Evolutionary conservation across 352 stramenopile species (phyloP).

Genomic region (Globisporangium ultimum): DNA sequence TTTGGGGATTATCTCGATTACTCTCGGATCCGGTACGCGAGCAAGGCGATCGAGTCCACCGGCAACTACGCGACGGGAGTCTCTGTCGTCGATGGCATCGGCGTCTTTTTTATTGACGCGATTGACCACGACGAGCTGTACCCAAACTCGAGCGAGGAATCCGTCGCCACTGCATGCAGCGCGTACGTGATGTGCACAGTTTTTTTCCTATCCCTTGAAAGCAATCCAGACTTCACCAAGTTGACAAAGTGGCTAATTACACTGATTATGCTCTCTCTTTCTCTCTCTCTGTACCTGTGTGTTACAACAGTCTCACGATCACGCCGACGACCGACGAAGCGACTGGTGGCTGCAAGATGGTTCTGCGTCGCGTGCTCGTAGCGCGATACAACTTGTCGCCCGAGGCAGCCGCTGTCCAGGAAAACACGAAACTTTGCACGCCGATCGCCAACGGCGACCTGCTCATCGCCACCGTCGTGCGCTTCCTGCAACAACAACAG

Average conservation of each 20-base stretch:
- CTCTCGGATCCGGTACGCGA: conserved; percentile 26
- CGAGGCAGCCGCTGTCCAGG: conserved; percentile 20
- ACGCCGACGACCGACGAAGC: conserved; percentile 20
- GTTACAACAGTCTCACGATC: conserved; percentile 8
- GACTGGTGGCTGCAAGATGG: conserved; percentile 13
- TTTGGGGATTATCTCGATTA: conserved; percentile 18
- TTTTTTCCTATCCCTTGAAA: not conserved
- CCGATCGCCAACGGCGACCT: conserved; percentile 45
- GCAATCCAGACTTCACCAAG: not conserved
- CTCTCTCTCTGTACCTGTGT: not conserved
- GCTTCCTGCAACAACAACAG: conserved; percentile 26
- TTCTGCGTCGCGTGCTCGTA: conserved; percentile 25
- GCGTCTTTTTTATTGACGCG: conserved; percentile 35
- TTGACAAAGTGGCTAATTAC: conserved; percentile 1
- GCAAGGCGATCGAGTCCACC: conserved; percentile 11
- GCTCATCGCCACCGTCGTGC: conserved; percentile 28
- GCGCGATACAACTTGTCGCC: conserved; percentile 35
- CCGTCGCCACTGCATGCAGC: conserved; percentile 1
- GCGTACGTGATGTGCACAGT: conserved; percentile 14
- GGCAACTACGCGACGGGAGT: conserved; percentile 33
- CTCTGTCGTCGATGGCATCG: conserved; percentile 19
- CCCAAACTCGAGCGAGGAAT: conserved; percentile 7
- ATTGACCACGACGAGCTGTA: conserved; percentile 28
- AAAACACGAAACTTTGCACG: conserved; percentile 25
- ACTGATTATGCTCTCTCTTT: not conserved